phyloP scores from a whole-genome alignment of 306 rosid species.

The Cicer bijugum region DNA sequence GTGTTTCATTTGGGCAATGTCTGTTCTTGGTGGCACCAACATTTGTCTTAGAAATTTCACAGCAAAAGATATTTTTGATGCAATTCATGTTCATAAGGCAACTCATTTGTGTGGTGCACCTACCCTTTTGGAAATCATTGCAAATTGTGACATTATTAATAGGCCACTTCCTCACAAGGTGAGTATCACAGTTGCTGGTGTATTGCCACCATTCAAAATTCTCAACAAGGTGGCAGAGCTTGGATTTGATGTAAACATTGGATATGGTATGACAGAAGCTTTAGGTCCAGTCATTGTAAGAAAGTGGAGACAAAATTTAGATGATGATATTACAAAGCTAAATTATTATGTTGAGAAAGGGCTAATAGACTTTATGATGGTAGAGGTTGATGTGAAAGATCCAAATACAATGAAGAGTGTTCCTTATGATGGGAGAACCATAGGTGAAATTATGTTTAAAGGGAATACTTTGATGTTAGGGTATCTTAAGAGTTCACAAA shows the following conservation, averaged over 20 bases:
- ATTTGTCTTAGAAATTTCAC: slow-evolving; percentile 60
- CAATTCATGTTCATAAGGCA: slow-evolving; percentile 60
- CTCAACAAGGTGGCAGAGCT: slow-evolving; percentile 51
- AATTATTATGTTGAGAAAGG: slow-evolving; percentile 42
- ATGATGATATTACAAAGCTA: slow-evolving; percentile 36
- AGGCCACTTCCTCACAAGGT: slow-evolving; percentile 53
- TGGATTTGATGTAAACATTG: slow-evolving; percentile 72
- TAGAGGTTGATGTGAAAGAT: slow-evolving; percentile 75
- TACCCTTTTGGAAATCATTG: slow-evolving; percentile 58
- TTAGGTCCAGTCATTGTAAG: slow-evolving; percentile 67
- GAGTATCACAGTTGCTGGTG: slow-evolving; percentile 70
- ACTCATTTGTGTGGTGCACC: slow-evolving; percentile 83
- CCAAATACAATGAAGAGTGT: slow-evolving; percentile 60
- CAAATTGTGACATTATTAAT: slow-evolving; percentile 24
- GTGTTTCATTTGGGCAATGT: slow-evolving; percentile 81
- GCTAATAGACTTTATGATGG: slow-evolving; percentile 47
- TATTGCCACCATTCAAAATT: slow-evolving; percentile 59
- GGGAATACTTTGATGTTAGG: slow-evolving; percentile 73
- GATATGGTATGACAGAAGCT: slow-evolving; percentile 94
- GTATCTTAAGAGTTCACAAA: slow-evolving; percentile 59
- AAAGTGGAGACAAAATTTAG: slow-evolving; percentile 54
- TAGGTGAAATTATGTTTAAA: slow-evolving; percentile 79
- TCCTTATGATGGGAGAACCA: slow-evolving; percentile 66
- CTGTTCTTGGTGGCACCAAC: slow-evolving; percentile 83
- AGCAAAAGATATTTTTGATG: slow-evolving; percentile 55